Base-by-base conservation (phyloP, 345 rosid genomes). In the Lepidium aucheri region DNA sequence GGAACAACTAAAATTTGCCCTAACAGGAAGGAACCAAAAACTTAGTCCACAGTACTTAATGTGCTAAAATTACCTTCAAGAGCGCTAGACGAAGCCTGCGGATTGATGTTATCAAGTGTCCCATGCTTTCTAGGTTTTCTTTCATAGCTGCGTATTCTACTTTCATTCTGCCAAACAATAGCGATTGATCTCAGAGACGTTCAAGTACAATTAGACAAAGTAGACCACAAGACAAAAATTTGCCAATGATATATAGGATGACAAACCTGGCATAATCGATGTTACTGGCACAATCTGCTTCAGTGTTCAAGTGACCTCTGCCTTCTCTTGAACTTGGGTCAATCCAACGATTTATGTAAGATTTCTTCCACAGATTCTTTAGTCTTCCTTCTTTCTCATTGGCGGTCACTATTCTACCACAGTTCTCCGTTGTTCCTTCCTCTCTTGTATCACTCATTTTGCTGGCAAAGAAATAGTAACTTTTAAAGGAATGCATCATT, bases 91-190 rank as follows among this genome's bases (percentile, higher is more conserved):
- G 96, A 61, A 95, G 95, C 77, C 96, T 84, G 70, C 80, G 97
- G 60, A 87, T 76, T 53, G 94, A 75, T 63, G 83, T 80, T 14
- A 85, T 89, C 64, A 95, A 74, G 79, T 86, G 94, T 53, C 86
- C 96, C 80, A 95, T 76, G 75, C 85, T 82, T 65, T 80, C 98
- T 76, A 89, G 68, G 82, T 81, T 89, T 81, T 95, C 99, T 74
- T 76, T 89, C n/a, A 95, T 77, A 52, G 96, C 82, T 46, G 94
- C 96, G 68, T 82, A 87, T 78, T 95, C 98, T 43, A 95, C 86
- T 83, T 79, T 91, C 94, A 87, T 77, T 74, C 96, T 95, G 72
- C 43, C 47, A 70, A 51, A 49, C 22, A 77, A 54, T 52, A 61
- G 38, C 2, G 28, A 20, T 33, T 34, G 8, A 24, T 54, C 13